Percentiles rank a stretch among this genome's conserved stretches.
Conservation (phyloP, 805 yeast species). For the Clavispora asparagi region DNA sequence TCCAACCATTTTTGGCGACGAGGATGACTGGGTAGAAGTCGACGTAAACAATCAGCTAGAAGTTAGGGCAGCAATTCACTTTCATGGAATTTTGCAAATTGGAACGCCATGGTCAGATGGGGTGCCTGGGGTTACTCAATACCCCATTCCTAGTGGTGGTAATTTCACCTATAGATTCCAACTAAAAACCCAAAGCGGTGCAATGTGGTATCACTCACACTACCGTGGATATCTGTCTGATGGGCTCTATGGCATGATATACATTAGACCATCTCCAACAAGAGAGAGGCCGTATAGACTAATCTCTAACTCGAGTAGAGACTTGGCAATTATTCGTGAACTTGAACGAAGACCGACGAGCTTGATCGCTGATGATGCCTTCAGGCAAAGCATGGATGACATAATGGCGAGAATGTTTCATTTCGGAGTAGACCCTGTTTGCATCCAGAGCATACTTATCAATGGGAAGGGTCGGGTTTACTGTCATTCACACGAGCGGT, state of each 20-base stretch:
- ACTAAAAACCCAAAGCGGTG: conserved; percentile 38
- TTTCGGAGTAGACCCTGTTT: conserved; percentile 30
- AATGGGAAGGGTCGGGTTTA: conserved; percentile 27
- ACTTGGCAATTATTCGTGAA: conserved; percentile 21
- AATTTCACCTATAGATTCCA: conserved; percentile 39
- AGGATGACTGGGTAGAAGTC: conserved; percentile 30
- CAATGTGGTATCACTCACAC: conserved; percentile 56
- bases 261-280: conserved; percentile 31
- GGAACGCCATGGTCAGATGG: conserved; percentile 49
- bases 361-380: conserved; percentile 36
- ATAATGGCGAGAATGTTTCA: conserved; percentile 29
- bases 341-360: conserved; percentile 21
- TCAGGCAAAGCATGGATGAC: conserved; percentile 29
- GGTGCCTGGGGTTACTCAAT: conserved; percentile 45
- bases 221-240: conserved; percentile 41
- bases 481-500: conserved; percentile 15
- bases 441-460: conserved; percentile 24
- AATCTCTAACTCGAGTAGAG: conserved; percentile 17
- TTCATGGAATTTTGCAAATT: conserved; percentile 47
- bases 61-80: conserved; percentile 43
- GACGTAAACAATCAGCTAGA: conserved; percentile 33
- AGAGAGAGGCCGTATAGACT: conserved; percentile 29
- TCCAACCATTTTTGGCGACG: conserved; percentile 36
- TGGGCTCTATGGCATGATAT: conserved; percentile 45
- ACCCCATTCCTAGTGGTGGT: conserved; percentile 42